These are phyloP conservation scores for Russula brevipes DNA, from an alignment of 768 basidiomycete genomes.

Conservation along the genomic window DNA sequence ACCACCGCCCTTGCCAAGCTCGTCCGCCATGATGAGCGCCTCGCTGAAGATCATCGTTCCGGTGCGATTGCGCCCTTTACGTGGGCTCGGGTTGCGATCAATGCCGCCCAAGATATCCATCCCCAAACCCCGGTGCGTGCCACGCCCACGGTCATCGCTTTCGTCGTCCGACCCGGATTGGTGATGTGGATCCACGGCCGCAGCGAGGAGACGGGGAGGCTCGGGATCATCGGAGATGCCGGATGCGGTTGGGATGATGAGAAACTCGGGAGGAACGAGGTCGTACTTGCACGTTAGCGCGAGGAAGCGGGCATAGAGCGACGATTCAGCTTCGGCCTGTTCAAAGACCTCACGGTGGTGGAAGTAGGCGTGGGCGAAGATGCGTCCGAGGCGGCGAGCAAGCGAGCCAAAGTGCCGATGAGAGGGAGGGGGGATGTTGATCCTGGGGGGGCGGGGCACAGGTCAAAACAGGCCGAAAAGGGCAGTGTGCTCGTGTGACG, in stretches of 20 bases:
- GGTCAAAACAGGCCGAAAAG: conserved; percentile 2
- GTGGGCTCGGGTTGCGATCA: conserved; percentile 25
- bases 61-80: conserved; percentile 50
- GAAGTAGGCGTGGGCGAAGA: conserved; percentile 95
- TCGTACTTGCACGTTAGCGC: conserved; percentile 75
- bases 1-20: conserved; percentile 32
- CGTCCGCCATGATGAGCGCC: conserved; percentile 36
- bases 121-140: conserved; percentile 18
- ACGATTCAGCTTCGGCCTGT: conserved; percentile 85
- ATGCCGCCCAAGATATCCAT: conserved; percentile 12
- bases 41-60: conserved; percentile 72
- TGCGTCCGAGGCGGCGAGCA: conserved; percentile 85
- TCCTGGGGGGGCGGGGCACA: conserved; percentile 38
- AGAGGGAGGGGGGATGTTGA: conserved; percentile 76
- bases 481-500: conserved; percentile 16
- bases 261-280: conserved; percentile 76
- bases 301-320: conserved; percentile 85
- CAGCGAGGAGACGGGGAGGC: conserved; percentile 20
- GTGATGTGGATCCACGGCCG: conserved; percentile 20
- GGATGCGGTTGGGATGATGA: conserved; percentile 63
- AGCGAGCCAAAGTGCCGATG: conserved; percentile 86
- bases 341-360: conserved; percentile 90
- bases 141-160: conserved; percentile 21
- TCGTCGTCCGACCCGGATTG: conserved; percentile 16
- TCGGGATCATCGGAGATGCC: conserved; percentile 31